Conservation (phyloP, 108 stramenopile genomes). For the Cyclotella distinguenda region DNA sequence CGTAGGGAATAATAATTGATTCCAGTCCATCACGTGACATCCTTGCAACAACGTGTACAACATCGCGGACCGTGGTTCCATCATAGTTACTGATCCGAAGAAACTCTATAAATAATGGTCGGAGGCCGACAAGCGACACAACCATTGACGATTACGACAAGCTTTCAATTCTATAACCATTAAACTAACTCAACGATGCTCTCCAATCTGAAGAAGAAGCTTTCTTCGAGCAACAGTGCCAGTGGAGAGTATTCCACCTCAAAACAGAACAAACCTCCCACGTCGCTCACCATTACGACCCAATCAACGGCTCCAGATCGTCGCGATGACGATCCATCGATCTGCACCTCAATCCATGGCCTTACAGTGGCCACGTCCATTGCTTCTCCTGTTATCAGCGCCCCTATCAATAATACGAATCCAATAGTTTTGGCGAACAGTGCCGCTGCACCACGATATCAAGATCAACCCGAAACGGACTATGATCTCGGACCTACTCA, state of each 20-base stretch:
- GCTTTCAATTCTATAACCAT: neutral
- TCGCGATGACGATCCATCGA: conserved; percentile 27
- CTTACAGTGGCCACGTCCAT: neutral
- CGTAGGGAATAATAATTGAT: too few species aligned
- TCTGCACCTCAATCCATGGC: conserved; percentile 11
- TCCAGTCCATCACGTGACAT: too few species aligned
- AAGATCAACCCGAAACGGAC: conserved; percentile 69
- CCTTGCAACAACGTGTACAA: too few species aligned
- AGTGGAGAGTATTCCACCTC: neutral
- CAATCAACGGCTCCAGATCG: neutral
- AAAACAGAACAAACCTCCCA: neutral
- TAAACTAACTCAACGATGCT: conserved; percentile 11
- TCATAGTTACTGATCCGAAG: too few species aligned
- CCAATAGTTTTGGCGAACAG: neutral
- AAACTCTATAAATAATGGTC: too few species aligned
- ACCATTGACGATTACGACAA: neutral
- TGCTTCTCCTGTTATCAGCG: neutral
- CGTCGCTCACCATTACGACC: conserved; percentile 4
- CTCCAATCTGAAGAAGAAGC: conserved; percentile 29
- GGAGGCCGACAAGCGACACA: neutral
- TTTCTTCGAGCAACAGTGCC: neutral
- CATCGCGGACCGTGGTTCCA: too few species aligned
- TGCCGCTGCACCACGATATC: conserved; percentile 28
- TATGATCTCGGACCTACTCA: conserved; percentile 79
- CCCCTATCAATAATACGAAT: neutral